These are phyloP conservation scores for Amanita fuliginea DNA, from an alignment of 768 basidiomycete species.

Conservation along the genomic window DNA sequence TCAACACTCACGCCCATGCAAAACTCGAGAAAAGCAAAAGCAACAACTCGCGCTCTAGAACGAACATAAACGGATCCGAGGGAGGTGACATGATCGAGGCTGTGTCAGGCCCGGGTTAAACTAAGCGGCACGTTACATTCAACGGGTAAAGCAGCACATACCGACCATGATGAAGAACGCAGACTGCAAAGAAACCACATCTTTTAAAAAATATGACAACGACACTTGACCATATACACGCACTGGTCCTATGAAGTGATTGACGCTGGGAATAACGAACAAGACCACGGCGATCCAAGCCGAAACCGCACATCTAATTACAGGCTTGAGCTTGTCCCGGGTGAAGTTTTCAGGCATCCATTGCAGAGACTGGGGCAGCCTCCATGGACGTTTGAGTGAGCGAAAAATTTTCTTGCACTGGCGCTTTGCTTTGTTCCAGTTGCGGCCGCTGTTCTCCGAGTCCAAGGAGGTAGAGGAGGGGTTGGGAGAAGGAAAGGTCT, in stretches of 20 bases:
- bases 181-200: constrained; percentile 15
- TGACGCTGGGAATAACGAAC: constrained; percentile 42
- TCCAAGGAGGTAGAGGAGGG: no score
- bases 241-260: constrained; percentile 48
- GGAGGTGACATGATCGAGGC: constrained; percentile 61
- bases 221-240: constrained; percentile 3
- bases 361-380: constrained; percentile 13
- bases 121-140: neutral
- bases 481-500: no score
- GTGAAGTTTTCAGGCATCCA: constrained; percentile 53
- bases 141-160: constrained; percentile 12
- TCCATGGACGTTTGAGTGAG: neutral
- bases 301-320: constrained; percentile 47
- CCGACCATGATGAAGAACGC: constrained; percentile 57
- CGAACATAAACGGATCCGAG: constrained; percentile 51
- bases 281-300: constrained; percentile 53
- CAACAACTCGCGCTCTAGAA: constrained; percentile 52
- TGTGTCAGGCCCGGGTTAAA: constrained; percentile 15
- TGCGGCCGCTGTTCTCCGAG: no score
- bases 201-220: no score
- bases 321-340: constrained; percentile 51
- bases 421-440: no score
- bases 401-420: neutral
- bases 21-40: constrained; percentile 37
- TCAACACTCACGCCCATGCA: constrained; percentile 41